phyloP scores from a whole-genome alignment of 2,329 filamentous ascomycete genomes.

The Pseudogymnoascus sp. region DNA sequence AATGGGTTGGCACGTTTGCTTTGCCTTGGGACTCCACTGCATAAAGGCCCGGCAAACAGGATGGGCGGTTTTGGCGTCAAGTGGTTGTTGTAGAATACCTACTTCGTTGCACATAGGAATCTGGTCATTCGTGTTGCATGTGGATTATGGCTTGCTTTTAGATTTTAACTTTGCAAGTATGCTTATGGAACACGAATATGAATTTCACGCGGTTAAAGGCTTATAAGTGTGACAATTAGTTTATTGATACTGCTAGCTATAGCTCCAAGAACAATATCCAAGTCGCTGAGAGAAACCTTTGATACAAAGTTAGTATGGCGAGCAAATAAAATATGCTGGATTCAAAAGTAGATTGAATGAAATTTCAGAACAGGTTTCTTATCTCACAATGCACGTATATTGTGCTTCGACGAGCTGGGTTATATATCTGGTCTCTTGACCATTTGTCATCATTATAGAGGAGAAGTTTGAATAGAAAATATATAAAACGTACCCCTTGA shows the following conservation, averaged over 20 bases:
- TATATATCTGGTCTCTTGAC: conserved; percentile 10
- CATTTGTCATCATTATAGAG: conserved; percentile 9
- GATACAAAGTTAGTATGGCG: neutral
- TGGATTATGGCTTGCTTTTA: conserved; percentile 2
- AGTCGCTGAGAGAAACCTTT: neutral
- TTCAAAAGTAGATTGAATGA: neutral
- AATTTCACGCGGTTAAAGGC: neutral
- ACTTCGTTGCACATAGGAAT: conserved; percentile 7
- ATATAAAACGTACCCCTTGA: neutral
- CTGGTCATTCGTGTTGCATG: neutral
- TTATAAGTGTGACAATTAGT: neutral
- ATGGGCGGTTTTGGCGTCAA: conserved; percentile 3
- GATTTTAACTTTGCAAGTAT: conserved; percentile 1
- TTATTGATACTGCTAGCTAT: neutral
- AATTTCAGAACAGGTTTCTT: conserved; percentile 7
- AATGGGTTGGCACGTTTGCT: conserved; percentile 69
- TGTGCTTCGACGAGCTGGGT: conserved; percentile 10
- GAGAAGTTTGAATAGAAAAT: neutral
- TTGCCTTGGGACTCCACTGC: conserved; percentile 49
- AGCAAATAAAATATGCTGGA: neutral
- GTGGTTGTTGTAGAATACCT: conserved; percentile 7
- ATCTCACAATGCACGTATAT: conserved; percentile 8
- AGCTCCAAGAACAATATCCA: neutral
- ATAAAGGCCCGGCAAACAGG: neutral
- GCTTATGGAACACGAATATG: conserved; percentile 6